Evolutionary conservation across 225 moss, liverwort and hornwort species (phyloP), one percentile per base, ranked within the genome.

Genomic region (Antitrichia curtipendula): DNA sequence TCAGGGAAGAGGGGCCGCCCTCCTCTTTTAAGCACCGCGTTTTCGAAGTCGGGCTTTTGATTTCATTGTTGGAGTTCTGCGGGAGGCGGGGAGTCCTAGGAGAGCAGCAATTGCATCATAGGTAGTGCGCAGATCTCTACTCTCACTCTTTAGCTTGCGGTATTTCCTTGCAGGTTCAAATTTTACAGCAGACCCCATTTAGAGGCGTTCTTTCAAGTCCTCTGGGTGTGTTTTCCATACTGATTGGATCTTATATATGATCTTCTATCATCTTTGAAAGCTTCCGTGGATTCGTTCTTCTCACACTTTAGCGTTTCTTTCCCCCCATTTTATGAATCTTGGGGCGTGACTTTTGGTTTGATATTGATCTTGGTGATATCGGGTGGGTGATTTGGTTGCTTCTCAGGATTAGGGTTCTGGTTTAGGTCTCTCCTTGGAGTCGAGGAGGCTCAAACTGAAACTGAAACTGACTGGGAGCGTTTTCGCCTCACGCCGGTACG

Each of bases 321-420:
- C 1, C n/a, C 66, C 29, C 58, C 45, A 34, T 60, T 32, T 59
- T 50, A 2, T 19, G 84, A 84, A 83, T 78, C 88, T 78, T 76
- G 77, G n/a, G 10, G 21, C 0, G 18, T 21, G 49, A 1, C 5
- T 34, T 62, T 36, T 16, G 20, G 69, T 77, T 49, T 41, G 23
- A 56, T 49, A 31, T 9, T 90, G 88, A 90, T 69, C 75, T 78
- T 84, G 87, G 74, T 68, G 57, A 36, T 22, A 49, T 36, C 73
- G 61, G 76, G 77, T 61, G n/a, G 24, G 81, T 85, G 88, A 18
- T 56, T 63, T 28, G n/a, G 7, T 27, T 25, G 63, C 43, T 73
- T 16, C 4, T 41, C 85, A 85, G 88, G 91, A 84, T 89, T 91
- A 91, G 91, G 91, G 91, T 91, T 91, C 87, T 79, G 81, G 69